Base-by-base conservation (phyloP, 2,329 filamentous ascomycete genomes). In the Pseudocercospora vitis region DNA sequence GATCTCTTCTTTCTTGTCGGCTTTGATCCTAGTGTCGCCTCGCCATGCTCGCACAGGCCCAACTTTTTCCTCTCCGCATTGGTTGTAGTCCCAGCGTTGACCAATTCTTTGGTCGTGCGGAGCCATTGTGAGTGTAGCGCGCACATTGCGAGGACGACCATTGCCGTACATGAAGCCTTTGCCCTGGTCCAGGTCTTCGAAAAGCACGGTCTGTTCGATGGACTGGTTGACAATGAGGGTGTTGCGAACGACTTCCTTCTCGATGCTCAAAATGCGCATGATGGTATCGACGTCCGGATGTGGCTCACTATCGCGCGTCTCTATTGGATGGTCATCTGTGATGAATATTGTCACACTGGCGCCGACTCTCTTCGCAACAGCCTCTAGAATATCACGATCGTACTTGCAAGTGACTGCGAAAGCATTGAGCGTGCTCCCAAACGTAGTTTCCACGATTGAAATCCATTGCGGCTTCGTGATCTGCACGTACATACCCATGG, bases 201-300 rank as follows among this genome's bases (percentile, higher is more conserved):
- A 83, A 0, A 99, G 77, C 4, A 96, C 82, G 6, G 86, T 83
- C 69, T 96, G 91, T 57, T 99, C 94, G 48, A 96, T 89, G 5
- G 76, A 74, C 62, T 90, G 81, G 57, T 85, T 86, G 68, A 97
- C 94, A 65, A 99, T 86, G 42, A 97, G 76, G 55, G 91, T 86
- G 56, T 90, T 87, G 46, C 85, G 85, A 16, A 96, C 86, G 37
- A 88, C 73, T 16, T 88, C 81, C 61, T 92, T 84, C 56, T 94
- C 88, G 57, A 97, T 88, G 61, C 81, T 86, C 48, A 99, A 77
- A 1, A 89, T 83, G 47, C 89, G 82, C 40, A 96, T 74, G 57
- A 92, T 85, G 0, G 94, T 99, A 61, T 89, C 81, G 52, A 88
- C 88, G 2, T 78, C 72, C 11, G 74, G 57, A 58, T 89, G 85